These are phyloP conservation scores for Gonium pectorale DNA, from an alignment of 139 green algal genomes.

Conservation along the genomic window DNA sequence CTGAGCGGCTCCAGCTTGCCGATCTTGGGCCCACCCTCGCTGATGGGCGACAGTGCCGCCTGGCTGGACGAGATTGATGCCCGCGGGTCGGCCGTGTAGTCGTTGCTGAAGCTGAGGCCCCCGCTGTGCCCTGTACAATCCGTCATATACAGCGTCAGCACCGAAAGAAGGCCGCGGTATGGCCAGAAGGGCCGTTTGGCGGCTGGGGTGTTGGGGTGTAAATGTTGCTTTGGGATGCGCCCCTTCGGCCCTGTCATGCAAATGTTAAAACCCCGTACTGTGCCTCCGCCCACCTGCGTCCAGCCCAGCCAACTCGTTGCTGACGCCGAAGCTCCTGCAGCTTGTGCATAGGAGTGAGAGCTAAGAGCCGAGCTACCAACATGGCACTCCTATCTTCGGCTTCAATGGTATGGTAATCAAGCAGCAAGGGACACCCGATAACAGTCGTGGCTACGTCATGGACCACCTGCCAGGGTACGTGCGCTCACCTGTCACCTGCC, in stretches of 20 bases:
- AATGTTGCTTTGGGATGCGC: too few species aligned
- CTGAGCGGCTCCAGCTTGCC: constrained; percentile 37
- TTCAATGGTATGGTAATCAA: too few species aligned
- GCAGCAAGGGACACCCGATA: too few species aligned
- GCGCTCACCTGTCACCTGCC: constrained; percentile 32
- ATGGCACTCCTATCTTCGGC: too few species aligned
- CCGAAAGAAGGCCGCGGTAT: too few species aligned
- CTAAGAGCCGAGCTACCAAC: too few species aligned
- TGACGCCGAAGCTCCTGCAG: constrained; percentile 44
- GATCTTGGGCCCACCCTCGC: not conserved
- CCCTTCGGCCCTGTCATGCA: too few species aligned
- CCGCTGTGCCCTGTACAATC: constrained; percentile 46
- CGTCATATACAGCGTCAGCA: too few species aligned
- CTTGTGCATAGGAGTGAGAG: too few species aligned
- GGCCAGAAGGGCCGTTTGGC: too few species aligned
- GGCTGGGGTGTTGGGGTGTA: too few species aligned
- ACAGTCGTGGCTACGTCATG: not conserved
- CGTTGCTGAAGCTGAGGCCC: constrained; percentile 18
- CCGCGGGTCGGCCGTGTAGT: constrained; percentile 12
- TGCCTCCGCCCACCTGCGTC: constrained; percentile 4
- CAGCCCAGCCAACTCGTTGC: constrained; percentile 31
- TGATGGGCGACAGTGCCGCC: constrained; percentile 36
- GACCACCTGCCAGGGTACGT: not conserved
- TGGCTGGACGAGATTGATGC: constrained; percentile 15
- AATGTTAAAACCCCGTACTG: too few species aligned